A percentile compares a stretch with the other conserved stretches of the same genome.
phyloP scores from a whole-genome alignment of 345 rosid species.

The Orychophragmus violaceus region DNA sequence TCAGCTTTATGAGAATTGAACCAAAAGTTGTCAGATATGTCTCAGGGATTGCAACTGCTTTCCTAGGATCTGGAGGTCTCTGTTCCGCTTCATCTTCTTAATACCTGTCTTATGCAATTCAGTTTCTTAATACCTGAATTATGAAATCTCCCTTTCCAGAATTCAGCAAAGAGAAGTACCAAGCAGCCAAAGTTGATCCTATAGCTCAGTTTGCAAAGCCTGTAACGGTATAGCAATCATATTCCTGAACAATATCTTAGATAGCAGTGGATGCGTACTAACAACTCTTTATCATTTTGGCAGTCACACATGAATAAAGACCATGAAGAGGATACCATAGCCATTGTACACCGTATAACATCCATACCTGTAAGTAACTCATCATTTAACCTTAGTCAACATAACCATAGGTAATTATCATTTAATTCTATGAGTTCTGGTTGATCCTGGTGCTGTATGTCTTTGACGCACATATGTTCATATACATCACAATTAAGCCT shows the following conservation, averaged over 20 bases:
- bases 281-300: slow-evolving; percentile 7
- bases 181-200: slow-evolving; percentile 75
- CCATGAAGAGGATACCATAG: slow-evolving; percentile 81
- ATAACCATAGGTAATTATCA: neutral
- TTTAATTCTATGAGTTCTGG: neutral
- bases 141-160: slow-evolving; percentile 34
- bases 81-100: slow-evolving; percentile 13
- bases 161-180: slow-evolving; percentile 64
- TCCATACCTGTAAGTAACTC: slow-evolving; percentile 60
- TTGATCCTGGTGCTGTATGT: neutral
- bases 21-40: slow-evolving; percentile 80
- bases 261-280: neutral
- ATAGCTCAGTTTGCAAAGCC: slow-evolving; percentile 81
- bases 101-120: neutral
- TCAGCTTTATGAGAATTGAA: slow-evolving; percentile 71
- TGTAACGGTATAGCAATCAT: slow-evolving; percentile 52
- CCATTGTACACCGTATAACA: slow-evolving; percentile 65
- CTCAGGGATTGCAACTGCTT: slow-evolving; percentile 88
- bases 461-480: neutral
- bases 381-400: neutral
- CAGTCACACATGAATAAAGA: slow-evolving; percentile 95
- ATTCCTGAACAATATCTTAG: neutral
- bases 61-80: slow-evolving; percentile 90
- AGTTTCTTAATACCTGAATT: neutral
- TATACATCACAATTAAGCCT: neutral